These are phyloP conservation scores for Boletus reticuloceps DNA, from an alignment of 768 basidiomycete species.

Conservation along the genomic window DNA sequence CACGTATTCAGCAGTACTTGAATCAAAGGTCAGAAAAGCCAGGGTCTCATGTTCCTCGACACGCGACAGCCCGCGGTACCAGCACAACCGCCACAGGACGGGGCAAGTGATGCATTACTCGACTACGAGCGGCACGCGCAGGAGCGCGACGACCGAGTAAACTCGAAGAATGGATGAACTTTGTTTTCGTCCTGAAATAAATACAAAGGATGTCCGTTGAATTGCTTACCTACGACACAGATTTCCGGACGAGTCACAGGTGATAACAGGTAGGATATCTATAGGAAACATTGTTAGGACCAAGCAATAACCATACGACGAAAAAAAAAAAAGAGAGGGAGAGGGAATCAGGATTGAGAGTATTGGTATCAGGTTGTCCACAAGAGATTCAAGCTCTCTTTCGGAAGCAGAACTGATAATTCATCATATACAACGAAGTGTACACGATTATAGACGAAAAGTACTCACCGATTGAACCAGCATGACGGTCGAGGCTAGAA, in stretches of 20 bases:
- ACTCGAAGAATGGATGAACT: conserved; percentile 89
- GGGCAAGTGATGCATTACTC: conserved; percentile 35
- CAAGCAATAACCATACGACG: background rate
- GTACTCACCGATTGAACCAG: conserved; percentile 12
- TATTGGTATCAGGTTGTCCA: conserved; percentile 58
- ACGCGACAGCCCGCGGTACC: conserved; percentile 32
- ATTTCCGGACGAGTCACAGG: background rate
- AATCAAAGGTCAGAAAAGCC: conserved; percentile 57
- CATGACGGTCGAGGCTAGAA: too few relatives aligned
- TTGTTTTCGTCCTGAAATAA: conserved; percentile 55
- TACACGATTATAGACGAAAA: background rate
- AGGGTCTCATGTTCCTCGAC: conserved; percentile 52
- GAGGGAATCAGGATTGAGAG: conserved; percentile 46
- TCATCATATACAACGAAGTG: conserved; percentile 40
- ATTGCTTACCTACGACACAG: background rate
- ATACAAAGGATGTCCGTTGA: background rate
- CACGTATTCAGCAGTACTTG: background rate
- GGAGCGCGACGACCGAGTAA: conserved; percentile 35
- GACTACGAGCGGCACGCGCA: conserved; percentile 35
- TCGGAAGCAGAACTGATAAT: conserved; percentile 81
- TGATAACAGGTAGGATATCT: conserved; percentile 3
- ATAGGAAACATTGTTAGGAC: conserved; percentile 1
- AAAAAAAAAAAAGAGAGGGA: background rate
- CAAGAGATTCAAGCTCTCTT: conserved; percentile 64
- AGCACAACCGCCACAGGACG: conserved; percentile 51